Percentiles rank a stretch among this genome's conserved stretches.
Conservation (phyloP, 805 yeast species). For the Groenewaldozyma tartarivorans region DNA sequence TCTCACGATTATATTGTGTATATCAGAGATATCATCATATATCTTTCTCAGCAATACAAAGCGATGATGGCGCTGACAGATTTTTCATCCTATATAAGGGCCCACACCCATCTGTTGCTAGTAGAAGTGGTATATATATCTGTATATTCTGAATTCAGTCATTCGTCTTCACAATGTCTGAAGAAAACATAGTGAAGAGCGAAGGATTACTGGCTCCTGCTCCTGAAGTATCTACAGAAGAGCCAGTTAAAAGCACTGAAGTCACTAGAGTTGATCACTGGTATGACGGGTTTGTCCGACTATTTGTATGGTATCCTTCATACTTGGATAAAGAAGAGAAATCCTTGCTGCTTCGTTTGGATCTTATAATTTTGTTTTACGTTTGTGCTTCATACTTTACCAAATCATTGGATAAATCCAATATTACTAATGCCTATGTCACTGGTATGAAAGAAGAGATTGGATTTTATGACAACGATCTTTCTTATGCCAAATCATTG, state of each 20-base stretch:
- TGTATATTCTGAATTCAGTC: too few relatives aligned
- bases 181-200: too few relatives aligned
- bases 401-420: slow-evolving; percentile 44
- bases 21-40: too few relatives aligned
- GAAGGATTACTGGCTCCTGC: too few relatives aligned
- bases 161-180: too few relatives aligned
- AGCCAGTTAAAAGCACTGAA: not conserved
- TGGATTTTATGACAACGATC: slow-evolving; percentile 34
- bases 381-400: slow-evolving; percentile 33
- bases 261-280: slow-evolving; percentile 13
- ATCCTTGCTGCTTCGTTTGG: slow-evolving; percentile 27
- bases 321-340: slow-evolving; percentile 21
- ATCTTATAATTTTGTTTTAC: slow-evolving; percentile 25
- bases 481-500: slow-evolving; percentile 37
- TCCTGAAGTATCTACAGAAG: too few relatives aligned
- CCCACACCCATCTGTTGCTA: too few relatives aligned
- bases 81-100: too few relatives aligned
- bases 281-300: slow-evolving; percentile 21
- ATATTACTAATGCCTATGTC: slow-evolving; percentile 44
- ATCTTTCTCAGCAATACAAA: too few relatives aligned
- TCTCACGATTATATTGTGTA: too few relatives aligned
- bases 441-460: slow-evolving; percentile 48
- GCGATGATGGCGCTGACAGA: too few relatives aligned
- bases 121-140: too few relatives aligned
- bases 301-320: slow-evolving; percentile 26